These are phyloP conservation scores for Pichia sporocuriosa DNA, from an alignment of 805 yeast species.

Conservation along the genomic window DNA sequence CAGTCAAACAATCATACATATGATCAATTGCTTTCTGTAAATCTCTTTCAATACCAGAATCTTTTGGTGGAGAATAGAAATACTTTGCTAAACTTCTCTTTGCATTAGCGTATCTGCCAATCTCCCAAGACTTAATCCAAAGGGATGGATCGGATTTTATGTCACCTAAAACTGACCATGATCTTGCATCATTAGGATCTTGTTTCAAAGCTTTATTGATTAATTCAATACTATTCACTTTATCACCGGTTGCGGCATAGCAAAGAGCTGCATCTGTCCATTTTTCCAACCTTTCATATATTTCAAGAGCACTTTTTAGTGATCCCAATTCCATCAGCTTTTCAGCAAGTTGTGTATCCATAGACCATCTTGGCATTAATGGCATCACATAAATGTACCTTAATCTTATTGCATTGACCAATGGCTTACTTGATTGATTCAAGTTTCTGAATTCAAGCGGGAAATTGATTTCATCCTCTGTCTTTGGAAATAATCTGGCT, in stretches of 20 bases:
- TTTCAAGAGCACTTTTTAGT: conserved; percentile 79
- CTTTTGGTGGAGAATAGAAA: conserved; percentile 57
- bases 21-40: conserved; percentile 51
- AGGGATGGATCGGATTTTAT: conserved; percentile 63
- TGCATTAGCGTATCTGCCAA: conserved; percentile 78
- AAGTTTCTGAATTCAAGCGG: conserved; percentile 16
- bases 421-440: conserved; percentile 10
- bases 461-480: conserved; percentile 26
- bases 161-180: conserved; percentile 80
- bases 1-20: conserved; percentile 65
- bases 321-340: conserved; percentile 81
- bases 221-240: conserved; percentile 54
- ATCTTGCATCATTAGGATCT: conserved; percentile 74
- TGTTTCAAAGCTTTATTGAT: conserved; percentile 45
- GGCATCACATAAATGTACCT: conserved; percentile 70
- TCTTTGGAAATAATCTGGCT: conserved; percentile 43
- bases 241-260: conserved; percentile 78
- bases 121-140: conserved; percentile 86
- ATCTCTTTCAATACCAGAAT: conserved; percentile 46
- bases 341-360: conserved; percentile 80
- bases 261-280: conserved; percentile 84
- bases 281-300: conserved; percentile 72
- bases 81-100: conserved; percentile 75
- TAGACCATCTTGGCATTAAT: conserved; percentile 73
- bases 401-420: conserved; percentile 47